Conservation (phyloP, 306 rosid genomes). For the Abrus pulchellus region DNA sequence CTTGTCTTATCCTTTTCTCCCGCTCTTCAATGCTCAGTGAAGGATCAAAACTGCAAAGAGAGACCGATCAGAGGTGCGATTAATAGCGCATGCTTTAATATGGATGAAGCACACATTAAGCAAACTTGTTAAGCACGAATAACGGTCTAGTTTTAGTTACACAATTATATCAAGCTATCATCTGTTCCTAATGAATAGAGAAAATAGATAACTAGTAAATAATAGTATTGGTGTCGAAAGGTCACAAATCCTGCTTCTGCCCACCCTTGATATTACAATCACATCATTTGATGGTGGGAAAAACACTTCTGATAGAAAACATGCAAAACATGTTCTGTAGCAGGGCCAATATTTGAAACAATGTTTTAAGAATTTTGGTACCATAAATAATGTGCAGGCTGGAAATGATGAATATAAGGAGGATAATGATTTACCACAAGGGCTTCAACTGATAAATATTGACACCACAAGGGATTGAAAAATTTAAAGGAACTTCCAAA, state of each 20-base stretch:
- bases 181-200: neutral
- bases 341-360: conserved; percentile 7
- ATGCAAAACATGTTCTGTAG: conserved; percentile 1
- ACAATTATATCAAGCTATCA: neutral
- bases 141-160: neutral
- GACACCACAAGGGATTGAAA: neutral
- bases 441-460: neutral
- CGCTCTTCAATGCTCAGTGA: conserved; percentile 90
- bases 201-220: neutral
- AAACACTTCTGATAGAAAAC: neutral
- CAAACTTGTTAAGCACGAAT: conserved; percentile 25
- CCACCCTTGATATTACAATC: conserved; percentile 5
- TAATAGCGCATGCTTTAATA: neutral
- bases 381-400: neutral
- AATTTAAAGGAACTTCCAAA: neutral
- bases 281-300: conserved; percentile 1
- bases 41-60: conserved; percentile 76
- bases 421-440: neutral
- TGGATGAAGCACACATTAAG: conserved; percentile 14
- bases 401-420: conserved; percentile 2
- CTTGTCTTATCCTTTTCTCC: conserved; percentile 79
- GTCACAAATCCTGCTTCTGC: neutral
- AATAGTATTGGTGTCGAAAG: conserved; percentile 9
- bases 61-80: conserved; percentile 28
- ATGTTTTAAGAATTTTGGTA: neutral